Conservation (phyloP, 2,329 filamentous ascomycete species). For the Phaeosphaeria sp. region DNA sequence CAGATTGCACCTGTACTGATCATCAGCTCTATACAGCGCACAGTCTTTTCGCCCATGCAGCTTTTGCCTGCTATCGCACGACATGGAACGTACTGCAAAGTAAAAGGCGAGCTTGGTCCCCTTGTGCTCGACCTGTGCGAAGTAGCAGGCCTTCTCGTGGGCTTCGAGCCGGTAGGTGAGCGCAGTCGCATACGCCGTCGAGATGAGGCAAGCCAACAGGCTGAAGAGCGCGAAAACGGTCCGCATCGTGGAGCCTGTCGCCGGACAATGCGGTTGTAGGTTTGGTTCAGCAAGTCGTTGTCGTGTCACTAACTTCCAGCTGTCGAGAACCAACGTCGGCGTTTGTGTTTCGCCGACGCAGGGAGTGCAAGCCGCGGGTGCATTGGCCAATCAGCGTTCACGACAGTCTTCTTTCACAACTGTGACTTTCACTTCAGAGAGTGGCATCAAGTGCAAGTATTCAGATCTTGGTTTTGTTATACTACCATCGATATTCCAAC, state of each 20-base stretch:
- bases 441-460: background rate
- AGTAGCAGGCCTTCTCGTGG: slow-evolving; percentile 97
- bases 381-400: slow-evolving; percentile 21
- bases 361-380: slow-evolving; percentile 17
- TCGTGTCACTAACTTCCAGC: slow-evolving; percentile 29
- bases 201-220: slow-evolving; percentile 70
- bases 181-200: slow-evolving; percentile 81
- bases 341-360: slow-evolving; percentile 26
- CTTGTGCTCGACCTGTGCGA: slow-evolving; percentile 75
- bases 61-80: background rate
- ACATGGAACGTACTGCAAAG: slow-evolving; percentile 76
- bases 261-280: slow-evolving; percentile 10
- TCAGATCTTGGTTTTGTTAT: background rate
- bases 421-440: background rate
- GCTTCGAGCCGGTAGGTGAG: slow-evolving; percentile 91
- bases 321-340: slow-evolving; percentile 39
- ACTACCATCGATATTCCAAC: background rate
- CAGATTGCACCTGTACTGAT: slow-evolving; percentile 82
- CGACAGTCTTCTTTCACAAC: background rate
- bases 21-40: background rate
- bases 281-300: slow-evolving; percentile 17
- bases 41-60: background rate
- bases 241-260: slow-evolving; percentile 41
- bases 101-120: slow-evolving; percentile 96
- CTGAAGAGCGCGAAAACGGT: slow-evolving; percentile 38